These are phyloP conservation scores for Solanum hybrid DNA, from an alignment of 305 asterid genomes.

Conservation along the genomic window DNA sequence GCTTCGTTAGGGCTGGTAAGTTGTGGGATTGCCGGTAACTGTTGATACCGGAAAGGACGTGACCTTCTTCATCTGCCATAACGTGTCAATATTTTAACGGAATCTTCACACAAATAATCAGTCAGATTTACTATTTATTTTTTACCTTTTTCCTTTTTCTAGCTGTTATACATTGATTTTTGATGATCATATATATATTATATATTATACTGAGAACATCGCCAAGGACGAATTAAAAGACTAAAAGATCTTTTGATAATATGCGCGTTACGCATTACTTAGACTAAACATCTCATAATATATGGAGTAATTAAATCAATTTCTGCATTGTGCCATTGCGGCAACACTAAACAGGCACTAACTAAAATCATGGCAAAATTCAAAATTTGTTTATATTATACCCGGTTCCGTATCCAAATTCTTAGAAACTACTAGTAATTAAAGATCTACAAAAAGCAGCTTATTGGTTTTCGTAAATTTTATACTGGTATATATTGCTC, in stretches of 20 bases:
- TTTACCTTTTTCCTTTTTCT: not conserved
- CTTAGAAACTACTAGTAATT: no score
- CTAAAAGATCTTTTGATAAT: not conserved
- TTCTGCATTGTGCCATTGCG: not conserved
- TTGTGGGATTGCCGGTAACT: constrained; percentile 48
- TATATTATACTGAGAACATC: not conserved
- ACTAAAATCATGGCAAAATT: not conserved
- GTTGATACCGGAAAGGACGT: constrained; percentile 66
- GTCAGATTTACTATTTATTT: not conserved
- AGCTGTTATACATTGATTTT: not conserved
- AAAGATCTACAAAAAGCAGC: not conserved
- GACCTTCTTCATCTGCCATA: constrained; percentile 51
- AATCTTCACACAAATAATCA: not conserved
- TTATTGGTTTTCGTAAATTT: not conserved
- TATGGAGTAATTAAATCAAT: not conserved
- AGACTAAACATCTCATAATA: not conserved
- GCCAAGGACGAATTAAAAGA: not conserved
- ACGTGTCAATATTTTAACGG: not conserved
- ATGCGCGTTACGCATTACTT: not conserved
- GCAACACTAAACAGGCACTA: not conserved
- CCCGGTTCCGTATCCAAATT: not conserved
- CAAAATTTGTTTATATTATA: not conserved
- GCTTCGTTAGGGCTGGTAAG: constrained; percentile 37
- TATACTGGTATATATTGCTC: not conserved
- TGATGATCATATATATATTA: not conserved